phyloP scores from a whole-genome alignment of 2,329 filamentous ascomycete species.

The Colletotrichum sp. region DNA sequence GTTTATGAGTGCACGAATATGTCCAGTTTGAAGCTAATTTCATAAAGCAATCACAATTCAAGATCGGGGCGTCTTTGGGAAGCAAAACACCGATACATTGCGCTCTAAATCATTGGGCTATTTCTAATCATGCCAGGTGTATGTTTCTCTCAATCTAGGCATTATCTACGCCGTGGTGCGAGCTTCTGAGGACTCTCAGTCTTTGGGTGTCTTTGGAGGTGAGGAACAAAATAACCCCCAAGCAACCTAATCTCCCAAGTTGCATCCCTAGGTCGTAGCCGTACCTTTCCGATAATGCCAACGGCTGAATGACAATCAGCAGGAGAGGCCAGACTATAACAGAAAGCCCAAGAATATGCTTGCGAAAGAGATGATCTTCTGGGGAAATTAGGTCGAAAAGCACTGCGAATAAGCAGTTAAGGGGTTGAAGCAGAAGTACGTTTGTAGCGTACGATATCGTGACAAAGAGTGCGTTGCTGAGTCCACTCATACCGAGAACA shows the following conservation, averaged over 20 bases:
- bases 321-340: neutral
- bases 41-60: neutral
- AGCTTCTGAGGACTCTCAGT: rapidly evolving
- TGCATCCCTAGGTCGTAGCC: no score
- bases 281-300: no score
- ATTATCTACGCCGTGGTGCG: rapidly evolving
- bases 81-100: neutral
- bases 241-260: no score
- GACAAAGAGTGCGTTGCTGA: neutral
- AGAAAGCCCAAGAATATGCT: rapidly evolving
- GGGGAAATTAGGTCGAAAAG: neutral
- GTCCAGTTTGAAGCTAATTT: rapidly evolving
- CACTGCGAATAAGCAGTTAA: neutral
- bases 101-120: no score
- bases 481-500: no score
- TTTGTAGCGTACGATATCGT: rapidly evolving
- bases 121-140: rapidly evolving
- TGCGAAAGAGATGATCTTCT: neutral
- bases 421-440: rapidly evolving
- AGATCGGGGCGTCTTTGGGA: neutral
- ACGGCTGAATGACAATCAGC: rapidly evolving
- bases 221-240: no score
- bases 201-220: no score
- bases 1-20: neutral
- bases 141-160: no score